These are phyloP conservation scores for Hygrocybe coccinea DNA, from an alignment of 768 basidiomycete species.

Conservation along the genomic window DNA sequence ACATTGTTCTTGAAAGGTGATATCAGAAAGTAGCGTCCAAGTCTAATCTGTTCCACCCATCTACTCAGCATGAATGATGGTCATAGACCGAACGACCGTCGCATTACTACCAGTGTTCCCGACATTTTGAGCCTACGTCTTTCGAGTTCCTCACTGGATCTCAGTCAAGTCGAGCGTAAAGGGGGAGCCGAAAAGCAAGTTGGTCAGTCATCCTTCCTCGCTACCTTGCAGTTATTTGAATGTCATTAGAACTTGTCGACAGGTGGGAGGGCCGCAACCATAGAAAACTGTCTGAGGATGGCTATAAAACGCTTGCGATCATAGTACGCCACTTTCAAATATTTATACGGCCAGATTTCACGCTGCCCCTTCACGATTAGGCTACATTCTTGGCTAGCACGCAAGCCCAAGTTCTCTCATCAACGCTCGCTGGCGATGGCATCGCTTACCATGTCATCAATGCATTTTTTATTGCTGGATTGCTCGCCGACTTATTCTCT, in stretches of 20 bases:
- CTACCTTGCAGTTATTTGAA: no score
- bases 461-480: background rate
- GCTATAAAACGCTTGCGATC: background rate
- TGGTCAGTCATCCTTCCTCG: no score
- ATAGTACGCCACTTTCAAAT: background rate
- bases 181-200: no score
- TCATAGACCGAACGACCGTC: no score
- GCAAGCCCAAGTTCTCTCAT: background rate
- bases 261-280: background rate
- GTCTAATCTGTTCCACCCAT: no score
- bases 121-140: no score
- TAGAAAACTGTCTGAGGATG: background rate
- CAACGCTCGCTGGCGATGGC: background rate
- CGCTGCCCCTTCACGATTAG: background rate
- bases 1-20: no score
- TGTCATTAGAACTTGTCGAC: background rate
- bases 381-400: background rate
- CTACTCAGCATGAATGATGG: no score
- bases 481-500: background rate
- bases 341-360: background rate
- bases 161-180: no score
- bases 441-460: background rate
- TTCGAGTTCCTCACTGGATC: no score
- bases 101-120: no score
- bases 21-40: no score